Evolutionary conservation across 352 stramenopile species (phyloP), one percentile per base, ranked within the genome.

Genomic region (Pythium graminicola): DNA sequence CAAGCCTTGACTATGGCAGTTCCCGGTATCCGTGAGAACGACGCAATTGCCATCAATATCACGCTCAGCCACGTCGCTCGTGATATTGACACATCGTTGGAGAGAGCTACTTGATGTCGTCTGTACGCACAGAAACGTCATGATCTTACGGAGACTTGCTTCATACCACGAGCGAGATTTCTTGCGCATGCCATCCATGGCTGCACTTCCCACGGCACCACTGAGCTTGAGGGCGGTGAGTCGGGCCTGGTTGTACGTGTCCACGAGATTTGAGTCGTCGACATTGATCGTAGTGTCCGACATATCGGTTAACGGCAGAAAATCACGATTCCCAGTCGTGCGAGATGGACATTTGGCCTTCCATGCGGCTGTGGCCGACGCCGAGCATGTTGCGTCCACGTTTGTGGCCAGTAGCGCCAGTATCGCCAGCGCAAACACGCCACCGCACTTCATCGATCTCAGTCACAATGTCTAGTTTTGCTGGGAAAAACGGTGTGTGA

Each of bases 91-190:
- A 22, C 81, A 92, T 9, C 81, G 81, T 38, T 80, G 57, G 3
- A 92, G 49, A 26, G 86, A 69, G 2, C 59, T 58, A 9, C 28
- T 42, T 9, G 53, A 48, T 4, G 72, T 70, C 7, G 76, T 86
- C 51, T 85, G 45, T 8, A 78, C 68, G 54, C 81, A 92, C 10
- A 89, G 67, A 38, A 83, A 86, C 17, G 79, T 90, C 53, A 83
- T 71, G 35, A 88, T 70, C 41, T 76, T 81, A 24, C 59, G 53
- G 26, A 92, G 61, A 62, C 74, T 88, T 16, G 65, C 24, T 40
- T 86, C 70, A 54, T 92, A 92, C 79, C 80, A 92, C 17, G 47
- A 55, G 4, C 60, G 57, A 5, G 58, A 71, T 62, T 92, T 86
- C 56, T 86, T 76, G 32, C 81, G 81, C 62, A 92, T 73, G 5